Percentiles rank a stretch among this genome's conserved stretches.
phyloP scores from a whole-genome alignment of 371 early-diverging fungal species.

The Actinomortierella ambigua region DNA sequence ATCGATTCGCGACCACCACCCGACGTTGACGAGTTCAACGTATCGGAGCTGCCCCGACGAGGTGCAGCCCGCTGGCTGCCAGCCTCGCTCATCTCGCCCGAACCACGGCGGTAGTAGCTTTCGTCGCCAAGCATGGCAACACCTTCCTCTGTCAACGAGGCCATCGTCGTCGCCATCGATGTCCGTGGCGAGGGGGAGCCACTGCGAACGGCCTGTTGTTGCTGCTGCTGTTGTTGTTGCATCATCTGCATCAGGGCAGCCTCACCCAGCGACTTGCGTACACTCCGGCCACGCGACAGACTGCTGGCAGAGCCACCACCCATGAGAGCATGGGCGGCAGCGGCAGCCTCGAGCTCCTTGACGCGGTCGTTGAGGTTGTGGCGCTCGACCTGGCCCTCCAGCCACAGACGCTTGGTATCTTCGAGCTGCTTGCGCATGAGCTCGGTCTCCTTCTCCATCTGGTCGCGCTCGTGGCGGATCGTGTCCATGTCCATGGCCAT shows the following conservation, averaged over 20 bases:
- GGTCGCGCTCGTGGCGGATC: slow-evolving; percentile 29
- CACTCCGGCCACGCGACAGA: slow-evolving; percentile 25
- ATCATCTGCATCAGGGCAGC: slow-evolving; percentile 30
- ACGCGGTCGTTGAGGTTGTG: slow-evolving; percentile 38
- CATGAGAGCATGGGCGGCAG: slow-evolving; percentile 12
- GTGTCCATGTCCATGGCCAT: slow-evolving; percentile 38
- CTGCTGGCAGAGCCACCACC: no score
- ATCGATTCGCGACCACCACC: slow-evolving; percentile 25
- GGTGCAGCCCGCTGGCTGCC: slow-evolving; percentile 3
- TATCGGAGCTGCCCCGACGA: slow-evolving; percentile 39
- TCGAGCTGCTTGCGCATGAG: slow-evolving; percentile 42
- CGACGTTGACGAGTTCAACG: slow-evolving; percentile 11
- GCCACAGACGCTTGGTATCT: slow-evolving; percentile 40
- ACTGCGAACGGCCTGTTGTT: slow-evolving; percentile 10
- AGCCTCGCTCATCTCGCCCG: slow-evolving; percentile 22
- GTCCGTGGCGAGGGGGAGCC: slow-evolving; percentile 34
- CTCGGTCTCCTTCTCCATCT: slow-evolving; percentile 21
- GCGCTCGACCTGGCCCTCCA: slow-evolving; percentile 40
- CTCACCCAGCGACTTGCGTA: slow-evolving; percentile 42
- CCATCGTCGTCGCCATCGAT: slow-evolving; percentile 7
- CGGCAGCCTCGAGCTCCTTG: slow-evolving; percentile 41
- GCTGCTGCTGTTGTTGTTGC: background rate
- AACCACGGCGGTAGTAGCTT: slow-evolving; percentile 20
- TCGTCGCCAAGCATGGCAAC: background rate
- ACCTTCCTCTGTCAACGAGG: slow-evolving; percentile 3